Evolutionary conservation across 2,329 filamentous ascomycete genomes (phyloP).

Genomic region (Xylaria sp.): DNA sequence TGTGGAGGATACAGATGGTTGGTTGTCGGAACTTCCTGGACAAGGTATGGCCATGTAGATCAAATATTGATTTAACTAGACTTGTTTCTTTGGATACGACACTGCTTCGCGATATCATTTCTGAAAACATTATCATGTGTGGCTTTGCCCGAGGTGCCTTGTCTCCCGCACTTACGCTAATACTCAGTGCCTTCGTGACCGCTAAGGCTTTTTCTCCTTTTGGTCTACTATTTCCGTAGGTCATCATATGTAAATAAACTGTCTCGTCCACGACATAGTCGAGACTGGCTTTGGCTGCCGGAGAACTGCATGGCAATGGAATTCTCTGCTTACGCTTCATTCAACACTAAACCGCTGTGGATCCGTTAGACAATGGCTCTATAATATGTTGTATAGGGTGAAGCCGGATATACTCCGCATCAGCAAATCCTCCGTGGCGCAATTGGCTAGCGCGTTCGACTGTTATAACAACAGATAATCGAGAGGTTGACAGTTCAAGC

Average conservation of each 20-base stretch:
- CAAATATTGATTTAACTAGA: neutral
- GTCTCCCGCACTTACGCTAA: neutral
- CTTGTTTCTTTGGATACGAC: neutral
- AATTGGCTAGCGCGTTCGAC: constrained; percentile 31
- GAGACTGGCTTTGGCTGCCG: too few species aligned
- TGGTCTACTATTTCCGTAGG: too few species aligned
- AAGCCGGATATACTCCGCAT: neutral
- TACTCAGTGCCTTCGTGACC: neutral
- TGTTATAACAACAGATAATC: neutral
- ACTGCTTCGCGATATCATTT: neutral
- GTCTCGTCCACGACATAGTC: too few species aligned
- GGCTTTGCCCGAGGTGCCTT: neutral
- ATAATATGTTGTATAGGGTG: too few species aligned
- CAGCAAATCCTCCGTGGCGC: constrained; percentile 4
- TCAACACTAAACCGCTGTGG: too few species aligned
- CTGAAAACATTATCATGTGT: neutral
- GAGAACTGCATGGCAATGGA: too few species aligned
- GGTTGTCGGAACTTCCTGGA: constrained; percentile 31
- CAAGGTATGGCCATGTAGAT: constrained; percentile 28
- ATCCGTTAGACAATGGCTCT: too few species aligned
- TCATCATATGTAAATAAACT: too few species aligned
- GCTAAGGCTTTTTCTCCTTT: neutral
- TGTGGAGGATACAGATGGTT: constrained; percentile 26
- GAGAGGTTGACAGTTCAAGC: constrained; percentile 12
- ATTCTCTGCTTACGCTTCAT: too few species aligned